Percentiles rank a stretch among this genome's conserved stretches.
Evolutionary conservation across 23 red algal species (phyloP).

Genomic region (Cyanidioschyzon merolae): DNA sequence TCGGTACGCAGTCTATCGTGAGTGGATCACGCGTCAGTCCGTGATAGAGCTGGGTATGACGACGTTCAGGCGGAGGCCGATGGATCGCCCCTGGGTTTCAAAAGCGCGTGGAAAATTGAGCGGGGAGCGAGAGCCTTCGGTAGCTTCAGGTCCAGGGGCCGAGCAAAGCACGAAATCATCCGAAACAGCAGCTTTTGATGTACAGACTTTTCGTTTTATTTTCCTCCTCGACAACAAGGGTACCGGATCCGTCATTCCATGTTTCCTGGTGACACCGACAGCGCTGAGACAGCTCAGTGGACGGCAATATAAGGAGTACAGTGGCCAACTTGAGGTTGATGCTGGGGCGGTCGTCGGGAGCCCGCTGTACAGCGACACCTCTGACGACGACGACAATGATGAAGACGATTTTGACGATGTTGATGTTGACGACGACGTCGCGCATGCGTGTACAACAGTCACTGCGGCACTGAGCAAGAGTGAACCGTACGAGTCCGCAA

Average conservation of each 20-base stretch:
- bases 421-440: neutral
- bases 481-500: neutral
- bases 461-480: neutral
- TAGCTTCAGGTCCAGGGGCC: neutral
- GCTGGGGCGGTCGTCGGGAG: neutral
- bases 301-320: too few relatives aligned
- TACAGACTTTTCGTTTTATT: conserved; percentile 11
- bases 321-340: too few relatives aligned
- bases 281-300: neutral
- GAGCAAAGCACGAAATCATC: neutral
- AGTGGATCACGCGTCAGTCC: neutral
- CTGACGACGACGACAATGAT: neutral
- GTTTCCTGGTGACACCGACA: conserved; percentile 4
- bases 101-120: neutral
- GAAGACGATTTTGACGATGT: neutral
- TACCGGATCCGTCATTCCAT: neutral
- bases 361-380: neutral
- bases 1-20: neutral
- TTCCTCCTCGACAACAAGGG: neutral
- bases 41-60: conserved; percentile 6
- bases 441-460: neutral
- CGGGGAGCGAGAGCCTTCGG: neutral
- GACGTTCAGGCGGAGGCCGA: neutral
- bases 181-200: neutral
- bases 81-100: neutral